A percentile compares a stretch with the other conserved stretches of the same genome.
Conservation (phyloP, 306 rosid genomes). For the Erythrophleum fordii region DNA sequence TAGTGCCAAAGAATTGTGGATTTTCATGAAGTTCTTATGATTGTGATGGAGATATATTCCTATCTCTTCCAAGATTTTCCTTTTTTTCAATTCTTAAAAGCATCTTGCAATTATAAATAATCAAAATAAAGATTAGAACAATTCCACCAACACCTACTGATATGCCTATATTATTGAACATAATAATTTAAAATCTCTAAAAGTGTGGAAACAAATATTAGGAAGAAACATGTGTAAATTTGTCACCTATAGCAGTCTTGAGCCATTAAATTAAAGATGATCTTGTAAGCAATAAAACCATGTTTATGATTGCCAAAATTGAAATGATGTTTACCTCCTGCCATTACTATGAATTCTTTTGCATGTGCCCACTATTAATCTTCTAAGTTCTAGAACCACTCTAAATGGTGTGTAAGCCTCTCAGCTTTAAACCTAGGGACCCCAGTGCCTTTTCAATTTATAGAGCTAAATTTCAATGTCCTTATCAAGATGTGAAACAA, state of each 20-base stretch:
- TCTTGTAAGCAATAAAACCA: no score
- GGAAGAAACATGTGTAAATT: no score
- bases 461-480: no score
- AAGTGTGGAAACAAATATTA: neutral
- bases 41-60: neutral
- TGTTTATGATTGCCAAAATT: no score
- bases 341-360: no score
- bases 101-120: neutral
- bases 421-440: no score
- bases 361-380: no score
- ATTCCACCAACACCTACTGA: neutral
- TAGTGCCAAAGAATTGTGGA: conserved; percentile 17
- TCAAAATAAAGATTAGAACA: neutral
- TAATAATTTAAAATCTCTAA: neutral
- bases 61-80: neutral
- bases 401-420: no score
- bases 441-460: no score
- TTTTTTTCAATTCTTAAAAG: neutral
- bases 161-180: neutral
- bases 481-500: no score
- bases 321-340: no score
- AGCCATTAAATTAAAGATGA: neutral
- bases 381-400: no score
- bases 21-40: conserved; percentile 14
- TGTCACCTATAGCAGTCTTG: neutral